Evolutionary conservation across 768 basidiomycete species (phyloP), one percentile per base, ranked within the genome.

Genomic region (Hortiboletus flavorubellus): DNA sequence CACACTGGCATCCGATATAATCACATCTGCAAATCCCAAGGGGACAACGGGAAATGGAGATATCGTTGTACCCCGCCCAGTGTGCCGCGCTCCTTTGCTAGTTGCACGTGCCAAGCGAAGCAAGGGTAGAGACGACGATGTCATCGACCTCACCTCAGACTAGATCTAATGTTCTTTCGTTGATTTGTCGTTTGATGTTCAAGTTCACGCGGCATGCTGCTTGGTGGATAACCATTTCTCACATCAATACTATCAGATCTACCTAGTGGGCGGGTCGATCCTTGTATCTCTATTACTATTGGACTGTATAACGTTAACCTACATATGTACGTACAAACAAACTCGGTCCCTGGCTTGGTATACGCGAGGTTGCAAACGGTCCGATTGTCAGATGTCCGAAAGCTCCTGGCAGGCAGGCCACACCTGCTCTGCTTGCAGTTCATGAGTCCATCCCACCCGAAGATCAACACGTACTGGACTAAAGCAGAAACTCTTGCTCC

Each of bases 71-170:
- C 46, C 39, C 10, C 47, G 16, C 12, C n/a, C 52, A 2, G 43
- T 42, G 21, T 11, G 37, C 18, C 38, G 11, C 2, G 51, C 52
- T n/a, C 67, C 67, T 29, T 49, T 68, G 14, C 67, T 69, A 29
- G 53, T 49, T 16, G 65, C 67, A 33, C 68, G 65, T 10, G 55
- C 59, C 16, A 68, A 44, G 44, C 43, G 35, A 43, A 47, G 30
- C 47, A 54, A 54, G 33, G 26, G 14, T 8, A 49, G 16, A 47
- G 50, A 64, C 8, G 40, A 64, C 1, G 70, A 75, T 26, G 54
- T 78, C n/a, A 78, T 78, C 31, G 77, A 78, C 68, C 64, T 78
- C 15, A 77, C 77, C 7, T 77, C 59, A 16, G 60, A 63, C 40
- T 66, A 66, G 49, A 23, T 49, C 18, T 29, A 1, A 18, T 1